Conservation (phyloP, 352 stramenopile genomes). For the Phytopythium litorale region DNA sequence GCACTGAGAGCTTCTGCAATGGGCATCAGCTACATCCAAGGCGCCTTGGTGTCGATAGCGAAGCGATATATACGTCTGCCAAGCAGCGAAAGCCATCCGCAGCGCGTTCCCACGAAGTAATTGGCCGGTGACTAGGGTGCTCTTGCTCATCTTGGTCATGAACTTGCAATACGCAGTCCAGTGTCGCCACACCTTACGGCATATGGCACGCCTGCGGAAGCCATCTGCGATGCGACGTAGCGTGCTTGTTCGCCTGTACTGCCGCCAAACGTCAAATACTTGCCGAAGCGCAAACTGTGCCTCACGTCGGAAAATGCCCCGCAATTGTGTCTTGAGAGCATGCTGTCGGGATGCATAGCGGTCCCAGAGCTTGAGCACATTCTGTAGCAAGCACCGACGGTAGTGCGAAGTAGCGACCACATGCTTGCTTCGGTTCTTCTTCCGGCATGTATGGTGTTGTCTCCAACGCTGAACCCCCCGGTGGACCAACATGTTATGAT, state of each 20-base stretch:
- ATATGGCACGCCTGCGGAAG: slow-evolving; percentile 9
- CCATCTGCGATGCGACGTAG: slow-evolving; percentile 14
- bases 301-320: slow-evolving; percentile 12
- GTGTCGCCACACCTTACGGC: slow-evolving; percentile 15
- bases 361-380: neutral
- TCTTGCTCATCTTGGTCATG: slow-evolving; percentile 21
- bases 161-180: slow-evolving; percentile 18
- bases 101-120: slow-evolving; percentile 23
- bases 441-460: neutral
- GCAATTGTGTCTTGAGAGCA: slow-evolving; percentile 8
- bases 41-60: slow-evolving; percentile 2
- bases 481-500: neutral
- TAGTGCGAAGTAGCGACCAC: neutral
- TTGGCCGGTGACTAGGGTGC: slow-evolving; percentile 21
- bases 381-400: neutral
- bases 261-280: slow-evolving; percentile 9
- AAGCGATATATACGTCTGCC: slow-evolving; percentile 16
- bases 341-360: neutral
- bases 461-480: neutral
- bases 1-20: neutral
- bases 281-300: slow-evolving; percentile 5
- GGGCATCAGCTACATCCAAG: slow-evolving; percentile 9
- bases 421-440: slow-evolving; percentile 12
- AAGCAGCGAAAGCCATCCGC: slow-evolving; percentile 19
- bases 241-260: slow-evolving; percentile 10